These are phyloP conservation scores for Aaosphaeria arxii DNA, from an alignment of 2,329 filamentous ascomycete species.

Conservation along the genomic window DNA sequence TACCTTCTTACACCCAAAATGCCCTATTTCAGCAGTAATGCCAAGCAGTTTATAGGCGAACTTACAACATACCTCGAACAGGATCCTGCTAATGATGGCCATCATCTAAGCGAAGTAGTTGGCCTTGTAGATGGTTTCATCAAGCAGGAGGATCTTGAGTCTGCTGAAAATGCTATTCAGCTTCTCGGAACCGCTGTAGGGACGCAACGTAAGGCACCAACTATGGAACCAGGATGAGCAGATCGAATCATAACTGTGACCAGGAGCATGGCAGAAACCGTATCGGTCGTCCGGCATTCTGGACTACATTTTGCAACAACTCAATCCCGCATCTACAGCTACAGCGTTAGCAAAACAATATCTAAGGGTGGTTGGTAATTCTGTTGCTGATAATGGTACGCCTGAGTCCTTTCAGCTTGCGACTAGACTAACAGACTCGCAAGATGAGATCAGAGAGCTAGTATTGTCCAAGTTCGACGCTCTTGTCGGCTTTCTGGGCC, in stretches of 20 bases:
- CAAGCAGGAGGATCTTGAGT: background rate
- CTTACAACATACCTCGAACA: slow-evolving; percentile 12
- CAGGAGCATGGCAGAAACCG: slow-evolving; percentile 28
- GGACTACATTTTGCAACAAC: slow-evolving; percentile 18
- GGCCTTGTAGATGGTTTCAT: background rate
- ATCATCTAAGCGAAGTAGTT: background rate
- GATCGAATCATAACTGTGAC: slow-evolving; percentile 17
- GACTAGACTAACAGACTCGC: slow-evolving; percentile 11
- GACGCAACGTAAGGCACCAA: slow-evolving; percentile 19
- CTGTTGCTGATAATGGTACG: slow-evolving; percentile 36
- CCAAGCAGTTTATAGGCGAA: slow-evolving; percentile 13
- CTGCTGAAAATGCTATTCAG: slow-evolving; percentile 17
- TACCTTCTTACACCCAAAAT: slow-evolving; percentile 5
- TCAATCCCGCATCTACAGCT: slow-evolving; percentile 17
- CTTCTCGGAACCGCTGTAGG: slow-evolving; percentile 33
- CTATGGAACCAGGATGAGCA: background rate
- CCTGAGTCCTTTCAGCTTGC: background rate
- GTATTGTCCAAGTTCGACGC: slow-evolving; percentile 21
- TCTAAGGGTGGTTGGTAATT: slow-evolving; percentile 37
- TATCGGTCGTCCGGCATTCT: slow-evolving; percentile 28
- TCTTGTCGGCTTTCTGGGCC: slow-evolving; percentile 22
- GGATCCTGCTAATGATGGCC: background rate
- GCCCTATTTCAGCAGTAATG: slow-evolving; percentile 12
- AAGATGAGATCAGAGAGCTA: slow-evolving; percentile 32
- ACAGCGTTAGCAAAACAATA: slow-evolving; percentile 27